Base-by-base conservation (phyloP, 352 stramenopile genomes). In the Globisporangium perplexum region DNA sequence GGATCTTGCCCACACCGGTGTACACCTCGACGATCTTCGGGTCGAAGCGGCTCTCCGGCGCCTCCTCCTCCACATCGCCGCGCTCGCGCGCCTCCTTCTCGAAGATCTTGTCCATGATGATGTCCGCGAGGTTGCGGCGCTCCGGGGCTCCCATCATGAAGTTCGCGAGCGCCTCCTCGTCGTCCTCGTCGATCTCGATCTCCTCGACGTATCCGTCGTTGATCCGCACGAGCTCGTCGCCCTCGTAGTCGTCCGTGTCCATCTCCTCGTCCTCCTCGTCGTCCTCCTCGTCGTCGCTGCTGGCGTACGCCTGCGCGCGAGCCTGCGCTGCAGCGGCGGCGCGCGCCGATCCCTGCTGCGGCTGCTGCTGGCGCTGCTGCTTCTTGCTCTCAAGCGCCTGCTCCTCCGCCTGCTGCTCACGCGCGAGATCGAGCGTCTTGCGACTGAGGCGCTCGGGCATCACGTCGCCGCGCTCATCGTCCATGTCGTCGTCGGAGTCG, bases 81-180 rank as follows among this genome's bases (percentile, higher is more conserved):
- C 95, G 86, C 53, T 93, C 87, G 38, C 69, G 74, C 4, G 79
- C 81, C 48, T 96, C 83, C 65, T 99, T 99, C 74, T 99, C 93
- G 47, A 95, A 87, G 67, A 99, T 99, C 72, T 99, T 99, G 65
- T 97, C 91, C 90, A 99, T 98, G 68, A 99, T 99, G 49, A 99
- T 98, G 77, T 99, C 97, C 1, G 96, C 97, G 15, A 99, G 79
- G 58, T 96, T 98, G 57, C 88, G 87, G 44, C 87, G 76, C 59
- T 96, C 86, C 1, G 80, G 73, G 0, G 69, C 83, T 5, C 82
- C 78, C 51, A 96, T 78, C 65, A 96, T 88, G 60, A 96, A 91
- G 61, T 87, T 92, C 26, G 88, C 84, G 11, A 96, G 66, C 41
- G 73, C 86, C 67, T 95, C 74, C 41, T 95, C 85, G 55, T 96